Percentiles rank a stretch among this genome's conserved stretches.
Conservation (phyloP, 306 rosid genomes). For the Cicer chorassanicum region DNA sequence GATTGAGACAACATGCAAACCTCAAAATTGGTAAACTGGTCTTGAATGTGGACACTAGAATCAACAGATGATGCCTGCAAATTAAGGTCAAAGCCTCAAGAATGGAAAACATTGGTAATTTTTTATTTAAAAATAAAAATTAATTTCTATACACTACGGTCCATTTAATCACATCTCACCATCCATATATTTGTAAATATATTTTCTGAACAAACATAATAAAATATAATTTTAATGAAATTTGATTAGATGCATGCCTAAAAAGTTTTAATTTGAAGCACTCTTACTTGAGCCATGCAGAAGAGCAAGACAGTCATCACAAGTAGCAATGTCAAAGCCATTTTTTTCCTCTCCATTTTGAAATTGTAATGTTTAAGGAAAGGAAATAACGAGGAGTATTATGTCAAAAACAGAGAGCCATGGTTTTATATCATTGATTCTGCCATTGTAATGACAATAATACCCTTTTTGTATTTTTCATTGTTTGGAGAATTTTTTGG, state of each 20-base stretch:
- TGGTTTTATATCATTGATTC: slow-evolving; percentile 36
- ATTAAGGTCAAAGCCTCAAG: slow-evolving; percentile 24
- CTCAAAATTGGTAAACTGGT: slow-evolving; percentile 39
- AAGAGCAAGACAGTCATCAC: slow-evolving; percentile 37
- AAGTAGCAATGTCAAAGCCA: slow-evolving; percentile 39
- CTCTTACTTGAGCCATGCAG: slow-evolving; percentile 46
- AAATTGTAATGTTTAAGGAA: slow-evolving; percentile 9
- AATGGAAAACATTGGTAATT: not conserved
- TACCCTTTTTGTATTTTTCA: slow-evolving; percentile 39
- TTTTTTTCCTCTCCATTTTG: slow-evolving; percentile 37
- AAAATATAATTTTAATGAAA: too few species aligned
- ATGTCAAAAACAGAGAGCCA: not conserved
- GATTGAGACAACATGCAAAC: slow-evolving; percentile 42
- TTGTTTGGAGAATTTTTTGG: not conserved
- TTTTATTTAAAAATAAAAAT: not conserved
- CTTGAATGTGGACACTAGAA: slow-evolving; percentile 44
- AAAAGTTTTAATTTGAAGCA: not conserved
- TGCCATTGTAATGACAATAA: slow-evolving; percentile 28
- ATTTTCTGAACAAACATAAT: too few species aligned
- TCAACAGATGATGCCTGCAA: slow-evolving; percentile 43
- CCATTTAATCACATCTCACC: too few species aligned
- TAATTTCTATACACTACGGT: too few species aligned
- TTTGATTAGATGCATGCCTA: too few species aligned
- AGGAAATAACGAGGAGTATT: not conserved
- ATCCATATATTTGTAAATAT: too few species aligned